phyloP scores from a whole-genome alignment of 2,329 filamentous ascomycete species.

The Colletotrichum sp. region DNA sequence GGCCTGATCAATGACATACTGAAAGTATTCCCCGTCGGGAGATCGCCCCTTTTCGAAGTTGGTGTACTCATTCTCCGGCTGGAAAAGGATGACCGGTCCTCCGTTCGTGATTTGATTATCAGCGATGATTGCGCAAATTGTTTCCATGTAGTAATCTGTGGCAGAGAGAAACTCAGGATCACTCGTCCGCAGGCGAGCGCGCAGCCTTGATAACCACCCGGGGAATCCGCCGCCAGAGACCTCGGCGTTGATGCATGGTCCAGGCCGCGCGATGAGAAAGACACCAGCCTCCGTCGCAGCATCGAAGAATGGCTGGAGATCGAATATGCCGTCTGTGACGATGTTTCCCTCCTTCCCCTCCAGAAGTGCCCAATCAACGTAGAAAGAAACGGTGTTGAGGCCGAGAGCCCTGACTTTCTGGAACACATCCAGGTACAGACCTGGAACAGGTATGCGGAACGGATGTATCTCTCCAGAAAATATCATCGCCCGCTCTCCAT shows the following conservation, averaged over 20 bases:
- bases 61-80: slow-evolving; percentile 85
- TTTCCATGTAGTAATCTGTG: slow-evolving; percentile 69
- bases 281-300: slow-evolving; percentile 76
- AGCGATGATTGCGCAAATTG: slow-evolving; percentile 61
- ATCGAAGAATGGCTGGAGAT: slow-evolving; percentile 76
- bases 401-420: slow-evolving; percentile 84
- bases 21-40: slow-evolving; percentile 72
- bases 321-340: slow-evolving; percentile 73
- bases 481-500: slow-evolving; percentile 72
- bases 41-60: slow-evolving; percentile 42
- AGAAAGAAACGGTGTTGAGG: slow-evolving; percentile 82
- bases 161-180: slow-evolving; percentile 67
- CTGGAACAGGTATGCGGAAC: slow-evolving; percentile 55
- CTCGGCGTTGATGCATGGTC: slow-evolving; percentile 83
- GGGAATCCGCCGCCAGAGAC: slow-evolving; percentile 79
- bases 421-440: slow-evolving; percentile 71
- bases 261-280: slow-evolving; percentile 75
- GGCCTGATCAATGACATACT: slow-evolving; percentile 72
- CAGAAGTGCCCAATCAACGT: slow-evolving; percentile 78
- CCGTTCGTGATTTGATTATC: slow-evolving; percentile 83
- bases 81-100: slow-evolving; percentile 78
- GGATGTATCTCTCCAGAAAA: slow-evolving; percentile 79
- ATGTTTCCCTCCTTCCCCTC: slow-evolving; percentile 77
- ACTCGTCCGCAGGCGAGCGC: slow-evolving; percentile 67
- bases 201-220: slow-evolving; percentile 77